Percentiles rank a stretch among this genome's conserved stretches.
Conservation (phyloP, 140 eudicot genomes). For the Ambrosia hybrid region DNA sequence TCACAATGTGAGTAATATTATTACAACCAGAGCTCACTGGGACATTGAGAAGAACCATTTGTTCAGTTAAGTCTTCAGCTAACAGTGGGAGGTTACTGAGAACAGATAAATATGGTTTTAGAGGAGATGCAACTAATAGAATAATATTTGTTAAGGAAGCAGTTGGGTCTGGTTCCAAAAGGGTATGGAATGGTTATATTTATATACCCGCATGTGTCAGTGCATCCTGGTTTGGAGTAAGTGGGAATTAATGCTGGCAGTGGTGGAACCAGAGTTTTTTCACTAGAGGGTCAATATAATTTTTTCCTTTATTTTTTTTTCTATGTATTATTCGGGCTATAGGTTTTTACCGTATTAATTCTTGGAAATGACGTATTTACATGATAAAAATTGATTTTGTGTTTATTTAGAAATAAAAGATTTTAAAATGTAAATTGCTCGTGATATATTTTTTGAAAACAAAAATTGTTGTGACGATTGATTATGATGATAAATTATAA, state of each 20-base stretch:
- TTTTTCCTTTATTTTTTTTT: no score
- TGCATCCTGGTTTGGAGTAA: slow-evolving; percentile 32
- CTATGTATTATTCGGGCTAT: no score
- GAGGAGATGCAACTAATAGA: slow-evolving; percentile 19
- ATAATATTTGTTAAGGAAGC: slow-evolving; percentile 26
- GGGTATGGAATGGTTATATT: slow-evolving; percentile 37
- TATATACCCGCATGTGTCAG: slow-evolving; percentile 24
- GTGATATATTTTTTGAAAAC: no score
- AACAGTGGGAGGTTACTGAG: slow-evolving; percentile 17
- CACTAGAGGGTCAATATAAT: no score
- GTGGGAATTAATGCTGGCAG: slow-evolving; percentile 12
- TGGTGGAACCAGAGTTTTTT: no score
- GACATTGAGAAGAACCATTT: background rate
- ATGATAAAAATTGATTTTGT: no score
- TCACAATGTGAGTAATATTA: slow-evolving; percentile 8
- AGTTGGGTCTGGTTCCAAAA: slow-evolving; percentile 31
- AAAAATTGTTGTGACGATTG: no score
- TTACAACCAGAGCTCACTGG: slow-evolving; percentile 18
- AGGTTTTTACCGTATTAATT: no score
- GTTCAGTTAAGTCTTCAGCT: slow-evolving; percentile 11
- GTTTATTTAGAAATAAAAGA: no score
- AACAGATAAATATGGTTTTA: slow-evolving; percentile 18
- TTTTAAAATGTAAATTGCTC: no score
- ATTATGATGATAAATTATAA: no score
- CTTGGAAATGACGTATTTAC: no score